A percentile compares a stretch with the other conserved stretches of the same genome.
These are phyloP conservation scores for Jatropha podagrica DNA, from an alignment of 441 rosid genomes.

Conservation along the genomic window DNA sequence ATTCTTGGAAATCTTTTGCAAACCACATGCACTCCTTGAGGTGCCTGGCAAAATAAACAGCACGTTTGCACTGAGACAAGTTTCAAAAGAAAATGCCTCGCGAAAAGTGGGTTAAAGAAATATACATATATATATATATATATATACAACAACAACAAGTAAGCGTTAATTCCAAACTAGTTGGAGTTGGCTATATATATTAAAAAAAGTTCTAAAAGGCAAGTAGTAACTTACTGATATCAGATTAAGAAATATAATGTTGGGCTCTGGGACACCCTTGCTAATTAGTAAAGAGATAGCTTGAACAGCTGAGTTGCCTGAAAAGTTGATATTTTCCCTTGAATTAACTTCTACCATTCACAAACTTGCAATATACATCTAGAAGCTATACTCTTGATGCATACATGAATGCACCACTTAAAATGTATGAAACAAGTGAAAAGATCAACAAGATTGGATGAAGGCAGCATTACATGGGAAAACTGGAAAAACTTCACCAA, in stretches of 20 bases:
- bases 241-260: conserved; percentile 93
- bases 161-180: too few species aligned
- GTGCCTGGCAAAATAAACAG: conserved; percentile 60
- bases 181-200: neutral
- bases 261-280: conserved; percentile 93
- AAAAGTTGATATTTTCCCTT: neutral
- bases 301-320: conserved; percentile 97
- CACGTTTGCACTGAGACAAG: neutral
- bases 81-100: conserved; percentile 5
- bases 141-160: too few species aligned
- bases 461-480: neutral
- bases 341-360: neutral
- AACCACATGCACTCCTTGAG: conserved; percentile 97
- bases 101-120: neutral
- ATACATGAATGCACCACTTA: neutral
- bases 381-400: neutral
- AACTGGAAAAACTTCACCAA: neutral
- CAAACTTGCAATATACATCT: neutral
- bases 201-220: neutral
- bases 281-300: conserved; percentile 81
- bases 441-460: neutral
- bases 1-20: conserved; percentile 89
- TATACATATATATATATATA: too few species aligned
- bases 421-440: neutral
- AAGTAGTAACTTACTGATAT: conserved; percentile 61